Evolutionary conservation across 495 filamentous ascomycete genomes (phyloP).

Genomic region (Friedmanniomyces simplex): DNA sequence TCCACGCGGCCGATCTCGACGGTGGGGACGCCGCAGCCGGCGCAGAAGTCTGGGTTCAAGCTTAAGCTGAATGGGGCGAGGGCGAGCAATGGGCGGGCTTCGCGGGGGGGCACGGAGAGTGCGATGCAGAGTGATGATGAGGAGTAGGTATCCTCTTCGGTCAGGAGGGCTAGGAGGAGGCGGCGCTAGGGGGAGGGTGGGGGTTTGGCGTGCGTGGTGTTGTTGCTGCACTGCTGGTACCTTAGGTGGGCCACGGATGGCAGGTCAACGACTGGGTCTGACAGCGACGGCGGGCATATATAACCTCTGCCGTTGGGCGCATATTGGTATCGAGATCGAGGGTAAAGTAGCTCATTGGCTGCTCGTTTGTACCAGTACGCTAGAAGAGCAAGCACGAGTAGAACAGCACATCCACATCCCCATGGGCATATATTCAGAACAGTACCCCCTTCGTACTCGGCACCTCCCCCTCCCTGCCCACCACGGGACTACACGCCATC

Average conservation of each 20-base stretch:
- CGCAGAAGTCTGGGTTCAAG: constrained; percentile 21
- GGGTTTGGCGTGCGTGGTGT: too few species aligned
- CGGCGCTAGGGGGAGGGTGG: background rate
- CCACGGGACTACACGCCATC: constrained; percentile 60
- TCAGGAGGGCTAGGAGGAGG: background rate
- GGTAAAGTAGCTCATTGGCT: background rate
- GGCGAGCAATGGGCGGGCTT: constrained; percentile 2
- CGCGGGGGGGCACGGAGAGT: constrained; percentile 13
- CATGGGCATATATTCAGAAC: too few species aligned
- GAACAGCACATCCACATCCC: constrained; percentile 1
- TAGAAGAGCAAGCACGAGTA: background rate
- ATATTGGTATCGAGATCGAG: background rate
- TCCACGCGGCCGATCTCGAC: constrained; percentile 57
- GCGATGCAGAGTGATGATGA: constrained; percentile 18
- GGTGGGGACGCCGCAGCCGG: constrained; percentile 51
- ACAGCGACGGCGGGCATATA: too few species aligned
- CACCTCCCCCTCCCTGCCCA: constrained; percentile 77
- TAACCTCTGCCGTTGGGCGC: too few species aligned
- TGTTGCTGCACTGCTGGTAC: too few species aligned
- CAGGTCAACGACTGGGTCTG: too few species aligned
- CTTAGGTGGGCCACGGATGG: too few species aligned
- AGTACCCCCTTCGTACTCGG: constrained; percentile 75
- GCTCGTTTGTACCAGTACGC: background rate
- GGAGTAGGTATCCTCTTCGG: background rate
- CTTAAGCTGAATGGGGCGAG: constrained; percentile 18